phyloP scores from a whole-genome alignment of 345 rosid genomes.

The Pugionium cornutum region DNA sequence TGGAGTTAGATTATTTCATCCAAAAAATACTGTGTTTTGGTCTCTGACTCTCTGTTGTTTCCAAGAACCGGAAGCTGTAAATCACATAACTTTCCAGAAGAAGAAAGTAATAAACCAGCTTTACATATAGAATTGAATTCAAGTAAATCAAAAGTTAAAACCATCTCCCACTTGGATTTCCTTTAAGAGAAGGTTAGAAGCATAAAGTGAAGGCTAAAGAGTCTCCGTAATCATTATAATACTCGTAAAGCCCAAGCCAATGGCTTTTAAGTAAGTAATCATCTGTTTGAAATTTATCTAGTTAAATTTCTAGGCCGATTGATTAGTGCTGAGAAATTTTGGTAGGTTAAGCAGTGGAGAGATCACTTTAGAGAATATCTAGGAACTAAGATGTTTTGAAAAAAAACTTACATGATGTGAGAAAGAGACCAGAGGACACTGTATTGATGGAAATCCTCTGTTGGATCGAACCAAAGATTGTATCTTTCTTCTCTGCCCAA shows the following conservation, averaged over 20 bases:
- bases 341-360: too few species aligned
- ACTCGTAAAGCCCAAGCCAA: conserved; percentile 6
- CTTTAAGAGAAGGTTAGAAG: conserved; percentile 3
- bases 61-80: conserved; percentile 26
- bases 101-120: conserved; percentile 23
- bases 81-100: conserved; percentile 22
- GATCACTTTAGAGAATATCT: not conserved
- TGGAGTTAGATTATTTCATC: conserved; percentile 5
- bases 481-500: conserved; percentile 95
- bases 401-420: conserved; percentile 66
- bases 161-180: conserved; percentile 14
- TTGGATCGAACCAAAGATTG: conserved; percentile 91
- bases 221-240: conserved; percentile 8
- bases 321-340: not conserved
- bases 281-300: not conserved
- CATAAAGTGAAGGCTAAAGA: conserved; percentile 21
- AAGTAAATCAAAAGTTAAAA: not conserved
- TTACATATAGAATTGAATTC: not conserved
- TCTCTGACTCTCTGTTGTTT: conserved; percentile 1
- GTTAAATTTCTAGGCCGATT: conserved; percentile 7
- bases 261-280: not conserved
- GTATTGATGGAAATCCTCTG: conserved; percentile 91
- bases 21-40: conserved; percentile 11
- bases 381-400: not conserved
- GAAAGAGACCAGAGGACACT: conserved; percentile 86